Percentiles rank a stretch among this genome's conserved stretches.
Conservation (phyloP, 192 early-diverging fungal species). For the Backusella tarrabulga region DNA sequence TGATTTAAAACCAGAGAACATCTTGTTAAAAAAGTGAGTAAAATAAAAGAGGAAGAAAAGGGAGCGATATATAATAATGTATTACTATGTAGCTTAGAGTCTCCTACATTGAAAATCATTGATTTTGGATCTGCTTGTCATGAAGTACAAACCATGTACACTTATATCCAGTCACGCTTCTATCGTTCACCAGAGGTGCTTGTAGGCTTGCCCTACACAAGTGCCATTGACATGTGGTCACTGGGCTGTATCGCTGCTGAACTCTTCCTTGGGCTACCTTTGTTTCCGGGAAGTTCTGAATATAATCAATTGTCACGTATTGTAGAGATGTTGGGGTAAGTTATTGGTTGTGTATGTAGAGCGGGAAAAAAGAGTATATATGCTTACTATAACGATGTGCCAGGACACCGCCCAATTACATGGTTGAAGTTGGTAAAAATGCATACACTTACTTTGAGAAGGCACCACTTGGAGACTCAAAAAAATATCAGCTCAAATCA, state of each 20-base stretch:
- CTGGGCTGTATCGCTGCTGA: constrained; percentile 97
- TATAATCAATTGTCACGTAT: constrained; percentile 95
- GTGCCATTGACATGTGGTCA: constrained; percentile 98
- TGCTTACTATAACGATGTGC: not conserved
- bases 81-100: constrained; percentile 52
- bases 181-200: constrained; percentile 96
- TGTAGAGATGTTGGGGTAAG: constrained; percentile 87
- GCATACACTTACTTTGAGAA: constrained; percentile 84
- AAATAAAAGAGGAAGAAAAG: too few species aligned
- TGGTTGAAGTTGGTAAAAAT: constrained; percentile 92
- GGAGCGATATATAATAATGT: too few species aligned
- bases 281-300: constrained; percentile 95
- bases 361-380: not conserved
- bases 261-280: constrained; percentile 90
- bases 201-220: constrained; percentile 89
- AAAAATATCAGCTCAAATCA: constrained; percentile 17
- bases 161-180: constrained; percentile 98
- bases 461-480: constrained; percentile 11
- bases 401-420: constrained; percentile 81
- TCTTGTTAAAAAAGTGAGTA: constrained; percentile 71
- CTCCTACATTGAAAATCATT: constrained; percentile 95
- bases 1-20: constrained; percentile 99
- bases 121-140: constrained; percentile 99
- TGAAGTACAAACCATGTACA: constrained; percentile 92
- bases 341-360: not conserved